phyloP scores from a whole-genome alignment of 1,284 basidiomycete genomes.

The Moesziomyces sp. region DNA sequence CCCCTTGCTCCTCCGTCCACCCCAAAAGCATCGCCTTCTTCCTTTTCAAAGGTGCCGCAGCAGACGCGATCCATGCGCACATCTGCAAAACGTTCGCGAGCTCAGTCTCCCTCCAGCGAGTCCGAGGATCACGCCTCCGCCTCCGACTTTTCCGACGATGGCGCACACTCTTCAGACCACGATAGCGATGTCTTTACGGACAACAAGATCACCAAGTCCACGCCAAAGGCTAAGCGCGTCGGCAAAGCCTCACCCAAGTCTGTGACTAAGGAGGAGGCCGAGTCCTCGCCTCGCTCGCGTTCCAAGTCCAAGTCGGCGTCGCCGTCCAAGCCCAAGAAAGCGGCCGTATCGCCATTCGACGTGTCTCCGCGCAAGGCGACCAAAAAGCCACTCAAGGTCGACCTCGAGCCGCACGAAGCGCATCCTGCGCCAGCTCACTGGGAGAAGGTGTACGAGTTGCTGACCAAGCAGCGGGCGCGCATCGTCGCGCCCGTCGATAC shows the following conservation, averaged over 20 bases:
- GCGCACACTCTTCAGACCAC: conserved; percentile 1
- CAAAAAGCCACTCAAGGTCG: conserved; percentile 60
- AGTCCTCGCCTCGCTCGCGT: neutral
- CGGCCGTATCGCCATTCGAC: conserved; percentile 31
- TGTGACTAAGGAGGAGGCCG: neutral
- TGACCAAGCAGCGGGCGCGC: conserved; percentile 49
- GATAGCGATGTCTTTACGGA: conserved; percentile 26
- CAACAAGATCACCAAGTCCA: conserved; percentile 1
- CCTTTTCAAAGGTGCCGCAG: neutral
- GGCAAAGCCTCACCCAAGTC: conserved; percentile 3
- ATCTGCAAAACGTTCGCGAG: conserved; percentile 11
- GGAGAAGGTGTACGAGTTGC: conserved; percentile 46
- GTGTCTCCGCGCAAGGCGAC: conserved; percentile 50
- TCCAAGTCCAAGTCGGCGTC: conserved; percentile 6
- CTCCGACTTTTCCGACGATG: conserved; percentile 19
- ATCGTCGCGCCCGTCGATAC: conserved; percentile 67
- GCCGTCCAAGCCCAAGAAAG: conserved; percentile 16
- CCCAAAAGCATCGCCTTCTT: neutral
- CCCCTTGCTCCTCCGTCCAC: neutral
- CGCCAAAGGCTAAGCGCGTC: conserved; percentile 3
- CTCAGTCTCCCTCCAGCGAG: conserved; percentile 2
- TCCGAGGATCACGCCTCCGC: conserved; percentile 7
- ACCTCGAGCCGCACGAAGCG: conserved; percentile 55
- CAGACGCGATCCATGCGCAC: conserved; percentile 7
- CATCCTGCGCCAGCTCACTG: conserved; percentile 58